Evolutionary conservation across 345 rosid species (phyloP).

Genomic region (Atalantia buxifolia): DNA sequence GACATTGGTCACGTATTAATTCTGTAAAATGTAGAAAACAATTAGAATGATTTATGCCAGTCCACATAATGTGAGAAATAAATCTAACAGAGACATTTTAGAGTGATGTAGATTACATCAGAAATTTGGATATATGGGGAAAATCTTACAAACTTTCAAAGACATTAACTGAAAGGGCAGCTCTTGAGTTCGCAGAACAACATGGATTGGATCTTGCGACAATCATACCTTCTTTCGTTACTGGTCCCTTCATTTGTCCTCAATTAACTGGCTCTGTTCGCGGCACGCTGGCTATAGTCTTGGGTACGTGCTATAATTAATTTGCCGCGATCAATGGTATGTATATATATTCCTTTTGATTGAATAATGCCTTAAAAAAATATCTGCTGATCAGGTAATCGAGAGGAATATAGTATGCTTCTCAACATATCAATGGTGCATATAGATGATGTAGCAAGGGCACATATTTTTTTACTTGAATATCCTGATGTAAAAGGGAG

Average conservation of each 20-base stretch:
- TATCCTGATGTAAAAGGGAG: no score
- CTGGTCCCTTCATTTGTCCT: slow-evolving; percentile 44
- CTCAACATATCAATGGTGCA: slow-evolving; percentile 20
- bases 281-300: slow-evolving; percentile 16
- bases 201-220: slow-evolving; percentile 39
- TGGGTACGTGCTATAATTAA: slow-evolving; percentile 13
- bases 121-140: background rate
- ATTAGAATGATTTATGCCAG: no score
- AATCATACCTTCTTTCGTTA: slow-evolving; percentile 26
- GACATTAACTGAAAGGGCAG: slow-evolving; percentile 32
- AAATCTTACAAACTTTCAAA: slow-evolving; percentile 20
- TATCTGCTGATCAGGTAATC: background rate
- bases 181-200: slow-evolving; percentile 27
- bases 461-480: no score
- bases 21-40: no score
- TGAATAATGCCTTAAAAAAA: no score
- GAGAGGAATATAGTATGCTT: background rate
- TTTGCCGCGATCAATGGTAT: no score
- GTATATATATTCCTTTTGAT: no score
- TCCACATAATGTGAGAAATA: no score
- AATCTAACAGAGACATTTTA: no score
- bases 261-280: slow-evolving; percentile 29
- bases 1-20: no score
- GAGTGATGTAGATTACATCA: slow-evolving; percentile 10
- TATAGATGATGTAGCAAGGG: slow-evolving; percentile 33